Percentiles rank a stretch among this genome's conserved stretches.
phyloP scores from a whole-genome alignment of 2,329 filamentous ascomycete species.

The Verticillium alfalfae region DNA sequence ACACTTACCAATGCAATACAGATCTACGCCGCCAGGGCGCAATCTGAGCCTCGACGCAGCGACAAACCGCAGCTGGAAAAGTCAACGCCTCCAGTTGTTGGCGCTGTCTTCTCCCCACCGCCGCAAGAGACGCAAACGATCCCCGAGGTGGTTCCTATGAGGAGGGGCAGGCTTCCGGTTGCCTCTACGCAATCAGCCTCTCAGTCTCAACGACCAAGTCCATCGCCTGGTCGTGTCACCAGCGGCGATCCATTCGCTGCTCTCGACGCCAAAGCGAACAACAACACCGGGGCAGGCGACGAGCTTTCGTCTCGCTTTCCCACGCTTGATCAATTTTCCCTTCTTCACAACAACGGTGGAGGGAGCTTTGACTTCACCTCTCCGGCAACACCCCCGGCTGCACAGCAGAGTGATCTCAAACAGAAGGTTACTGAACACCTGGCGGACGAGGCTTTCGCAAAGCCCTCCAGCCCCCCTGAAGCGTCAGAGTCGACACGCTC shows the following conservation, averaged over 20 bases:
- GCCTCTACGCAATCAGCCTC: constrained; percentile 28
- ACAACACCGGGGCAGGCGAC: constrained; percentile 51
- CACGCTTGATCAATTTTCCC: constrained; percentile 85
- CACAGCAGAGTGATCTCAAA: constrained; percentile 51
- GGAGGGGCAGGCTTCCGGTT: constrained; percentile 67
- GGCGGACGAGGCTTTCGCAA: constrained; percentile 77
- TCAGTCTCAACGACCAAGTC: constrained; percentile 49
- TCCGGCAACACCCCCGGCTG: constrained; percentile 37
- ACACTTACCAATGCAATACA: constrained; percentile 25
- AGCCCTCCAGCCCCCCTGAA: constrained; percentile 19
- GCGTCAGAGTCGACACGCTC: constrained; percentile 5
- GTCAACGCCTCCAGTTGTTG: constrained; percentile 58
- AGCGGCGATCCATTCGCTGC: constrained; percentile 84
- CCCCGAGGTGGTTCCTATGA: constrained; percentile 91
- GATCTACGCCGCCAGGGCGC: constrained; percentile 65
- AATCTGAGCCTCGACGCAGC: constrained; percentile 53
- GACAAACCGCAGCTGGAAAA: constrained; percentile 50
- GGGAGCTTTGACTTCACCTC: constrained; percentile 78
- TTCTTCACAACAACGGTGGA: constrained; percentile 74
- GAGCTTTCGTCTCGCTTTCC: constrained; percentile 84
- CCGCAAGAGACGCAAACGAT: constrained; percentile 65
- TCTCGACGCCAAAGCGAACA: constrained; percentile 62
- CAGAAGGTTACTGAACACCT: constrained; percentile 69
- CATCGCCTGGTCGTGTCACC: constrained; percentile 65
- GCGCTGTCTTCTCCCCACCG: constrained; percentile 76